Evolutionary conservation across 345 rosid genomes (phyloP), one percentile per base, ranked within the genome.

Genomic region (Citrus glauca): DNA sequence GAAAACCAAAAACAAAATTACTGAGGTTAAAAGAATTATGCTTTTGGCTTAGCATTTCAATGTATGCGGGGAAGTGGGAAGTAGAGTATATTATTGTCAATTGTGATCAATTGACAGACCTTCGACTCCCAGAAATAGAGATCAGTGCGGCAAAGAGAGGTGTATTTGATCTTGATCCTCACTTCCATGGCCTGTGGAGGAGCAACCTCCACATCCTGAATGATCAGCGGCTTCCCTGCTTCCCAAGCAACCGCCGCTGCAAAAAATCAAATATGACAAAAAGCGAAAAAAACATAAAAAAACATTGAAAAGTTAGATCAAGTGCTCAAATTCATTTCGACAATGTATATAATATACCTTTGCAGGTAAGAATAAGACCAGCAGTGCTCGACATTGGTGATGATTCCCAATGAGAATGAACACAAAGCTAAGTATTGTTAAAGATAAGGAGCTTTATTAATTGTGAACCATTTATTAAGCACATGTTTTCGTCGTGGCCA

Each of bases 231-330:
- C 81, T 80, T 82, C 80, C 78, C 82, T 9, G 88, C 84, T 60
- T 80, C 88, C 84, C 82, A 85, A 27, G 84, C 82, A 40, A 85
- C 88, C 2, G 82, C 86, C 35, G 84, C 86, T 85, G 64, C 79
- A 66, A 38, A 75, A 45, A 1, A 25, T 20, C 65, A 61, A 35
- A 35, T n/a, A 48, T 13, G 14, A 7, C 69, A 62, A 50, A 28
- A 42, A 42, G 14, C 1, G 3, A 42, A 11, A 60, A 40, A 1
- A 3, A 35, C 5, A 37, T 1, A 0, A 6, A 37, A 6, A 6
- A 7, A 71, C 30, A 20, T 48, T 2, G 5, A 69, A 20, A 27
- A 70, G 68, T 20, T 33, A 22, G 35, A 65, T 17, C 40, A 65
- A 32, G 9, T 53, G 22, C 1, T 62, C 17, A 5, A 33, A 6